Base-by-base conservation (phyloP, 805 yeast species). In the Sugiyamaella qingdaonensis region DNA sequence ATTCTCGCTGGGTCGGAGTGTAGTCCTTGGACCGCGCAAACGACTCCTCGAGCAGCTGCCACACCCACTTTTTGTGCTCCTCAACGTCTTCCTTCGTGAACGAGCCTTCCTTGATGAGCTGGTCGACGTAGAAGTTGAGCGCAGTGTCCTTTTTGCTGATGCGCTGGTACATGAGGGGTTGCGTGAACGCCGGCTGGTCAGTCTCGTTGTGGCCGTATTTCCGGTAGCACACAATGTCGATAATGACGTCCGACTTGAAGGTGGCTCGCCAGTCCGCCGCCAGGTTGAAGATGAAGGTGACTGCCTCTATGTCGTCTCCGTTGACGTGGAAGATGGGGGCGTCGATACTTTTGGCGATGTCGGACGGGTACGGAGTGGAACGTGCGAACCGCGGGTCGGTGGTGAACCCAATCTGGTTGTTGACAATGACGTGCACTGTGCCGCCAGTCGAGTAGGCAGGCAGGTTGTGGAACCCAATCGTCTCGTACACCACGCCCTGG, bases 271-370 rank as follows among this genome's bases (percentile, higher is more conserved):
- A 94, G 75, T 94, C 97, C 56, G 99, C 98, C 60, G 99, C 99
- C 71, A 94, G 79, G 73, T 89, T 86, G 81, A 91, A 91, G 64
- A 92, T 84, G 69, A 85, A 94, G 49, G 89, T 86, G 55, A 86
- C 85, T 44, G 95, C 88, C 77, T 94, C 99, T 60, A 89, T 90
- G 69, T 94, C 98, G 73, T 94, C 98, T 21, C 98, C 97, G 68
- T 94, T 94, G 49, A 94, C 98, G 74, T 94, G 99, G 95, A 94
- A 94, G 65, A 94, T 90, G 58, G 99, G 99, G 21, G 98, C 97
- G 69, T 92, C 91, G 72, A 89, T 87, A 34, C 96, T 78, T 77
- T 94, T 94, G 64, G 97, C 98, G 68, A 94, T 81, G 77, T 94
- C 99, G 21, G 97, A 87, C 65, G 99, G 97, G 73, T 94, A 94